Conservation (phyloP, 208 protist species). For the Plasmodiophora brassicae region DNA sequence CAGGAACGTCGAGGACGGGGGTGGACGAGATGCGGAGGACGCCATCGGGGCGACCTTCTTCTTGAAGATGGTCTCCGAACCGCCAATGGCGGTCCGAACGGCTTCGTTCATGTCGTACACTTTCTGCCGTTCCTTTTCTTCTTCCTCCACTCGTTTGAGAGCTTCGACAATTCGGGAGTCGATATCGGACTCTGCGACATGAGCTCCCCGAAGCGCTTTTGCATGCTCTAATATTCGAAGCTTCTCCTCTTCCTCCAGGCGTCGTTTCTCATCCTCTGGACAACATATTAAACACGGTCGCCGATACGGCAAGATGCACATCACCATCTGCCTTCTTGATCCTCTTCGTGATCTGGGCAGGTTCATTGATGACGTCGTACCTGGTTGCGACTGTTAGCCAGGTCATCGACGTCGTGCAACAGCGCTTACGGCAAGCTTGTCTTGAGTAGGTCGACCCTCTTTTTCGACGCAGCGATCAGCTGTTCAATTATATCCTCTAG, state of each 20-base stretch:
- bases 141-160: background rate
- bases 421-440: background rate
- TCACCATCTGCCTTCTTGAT: background rate
- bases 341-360: background rate
- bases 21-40: no score
- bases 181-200: background rate
- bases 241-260: background rate
- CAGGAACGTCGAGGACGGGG: no score
- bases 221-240: background rate
- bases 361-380: background rate
- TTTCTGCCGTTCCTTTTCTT: conserved; percentile 26
- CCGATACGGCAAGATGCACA: background rate
- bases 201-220: background rate
- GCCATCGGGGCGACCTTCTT: background rate
- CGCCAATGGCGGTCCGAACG: background rate
- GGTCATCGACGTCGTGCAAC: no score
- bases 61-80: background rate
- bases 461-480: background rate
- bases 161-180: background rate
- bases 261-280: conserved; percentile 7
- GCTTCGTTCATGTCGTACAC: background rate
- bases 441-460: background rate
- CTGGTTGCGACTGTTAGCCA: no score
- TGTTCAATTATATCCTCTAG: conserved; percentile 11
- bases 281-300: background rate